Percentiles rank a stretch among this genome's conserved stretches.
These are phyloP conservation scores for Citeromyces siamensis DNA, from an alignment of 1,139 yeast genomes.

Conservation along the genomic window DNA sequence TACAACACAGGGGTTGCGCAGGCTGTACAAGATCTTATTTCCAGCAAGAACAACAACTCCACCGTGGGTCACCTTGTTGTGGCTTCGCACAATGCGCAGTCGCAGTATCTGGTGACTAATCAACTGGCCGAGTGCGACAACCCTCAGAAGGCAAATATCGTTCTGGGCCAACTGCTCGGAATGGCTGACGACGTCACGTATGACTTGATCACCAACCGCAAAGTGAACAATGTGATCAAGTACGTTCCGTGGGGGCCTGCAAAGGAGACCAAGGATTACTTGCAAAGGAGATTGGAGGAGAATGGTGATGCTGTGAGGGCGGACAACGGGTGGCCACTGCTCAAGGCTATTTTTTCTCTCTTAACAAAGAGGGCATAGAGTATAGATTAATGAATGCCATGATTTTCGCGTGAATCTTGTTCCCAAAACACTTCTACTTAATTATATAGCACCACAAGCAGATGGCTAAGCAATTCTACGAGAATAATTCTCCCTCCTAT, in stretches of 20 bases:
- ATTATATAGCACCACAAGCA: too few relatives aligned
- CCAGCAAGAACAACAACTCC: conserved; percentile 28
- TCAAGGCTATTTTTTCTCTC: conserved; percentile 39
- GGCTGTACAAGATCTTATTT: conserved; percentile 48
- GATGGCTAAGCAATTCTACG: too few relatives aligned
- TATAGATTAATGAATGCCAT: conserved; percentile 1
- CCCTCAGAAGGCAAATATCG: conserved; percentile 46
- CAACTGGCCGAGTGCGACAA: conserved; percentile 22
- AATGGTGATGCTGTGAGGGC: conserved; percentile 91
- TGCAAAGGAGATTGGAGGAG: conserved; percentile 87
- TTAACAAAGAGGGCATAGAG: conserved; percentile 22
- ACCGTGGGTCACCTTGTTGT: conserved; percentile 78
- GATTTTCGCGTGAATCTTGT: too few relatives aligned
- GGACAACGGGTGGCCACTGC: conserved; percentile 75
- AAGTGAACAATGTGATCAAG: conserved; percentile 71
- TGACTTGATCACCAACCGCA: conserved; percentile 51
- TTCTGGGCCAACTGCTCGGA: conserved; percentile 85
- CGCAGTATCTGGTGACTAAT: conserved; percentile 63
- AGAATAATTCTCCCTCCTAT: too few relatives aligned
- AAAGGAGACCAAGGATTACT: conserved; percentile 81
- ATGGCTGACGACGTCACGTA: conserved; percentile 90
- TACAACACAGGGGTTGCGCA: conserved; percentile 62
- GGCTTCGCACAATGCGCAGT: conserved; percentile 80
- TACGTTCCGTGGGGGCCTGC: conserved; percentile 99
- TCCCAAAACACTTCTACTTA: too few relatives aligned